Base-by-base conservation (phyloP, 257 asterid species). In the Datura wrightii region DNA sequence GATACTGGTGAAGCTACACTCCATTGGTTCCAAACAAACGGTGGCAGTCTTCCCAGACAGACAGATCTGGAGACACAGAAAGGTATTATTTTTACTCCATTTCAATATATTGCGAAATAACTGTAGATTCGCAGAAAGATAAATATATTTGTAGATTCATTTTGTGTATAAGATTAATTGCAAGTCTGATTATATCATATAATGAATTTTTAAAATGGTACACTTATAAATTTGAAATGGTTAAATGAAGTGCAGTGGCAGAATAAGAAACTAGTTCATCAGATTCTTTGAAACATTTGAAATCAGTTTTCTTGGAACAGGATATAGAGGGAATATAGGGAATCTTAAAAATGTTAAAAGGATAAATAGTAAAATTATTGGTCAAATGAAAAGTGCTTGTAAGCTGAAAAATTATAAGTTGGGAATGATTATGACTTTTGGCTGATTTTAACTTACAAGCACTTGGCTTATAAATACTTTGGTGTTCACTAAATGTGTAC, bases 1-100 rank as follows among this genome's bases (percentile, higher is more conserved):
- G 63, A 78, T 53, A 34, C 34, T 14, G 65, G 50, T 78, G 82
- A 78, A 52, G 82, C 34, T 52, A 78, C 82, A 78, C 65, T 78
- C 13, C 6, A 34, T 31, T 78, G 63, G 82, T 52, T 78, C 52
- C 48, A 52, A 31, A 31, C 46, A 31, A 34, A 34, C 5, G 31
- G 34, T 15, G 50, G 6, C 48, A 52, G 19, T 14, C 46, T 14
- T 52, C 65, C 46, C 65, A 8, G 34, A 34, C 48, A 78, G 65
- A 52, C 5, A 34, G 65, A 34, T 15, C 82, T 78, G 65, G 82
- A 78, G 82, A 14, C 34, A 3, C 48, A 52, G 62, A 78, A 78
- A 14, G 63, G 82, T 78, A 78, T 31, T 52, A 53, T 15, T 69
- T 67, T 69, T 15, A 16, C 31, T 76, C 46, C 13, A 24, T 19